These are phyloP conservation scores for Plasmopara viticola DNA, from an alignment of 352 stramenopile species.

Conservation along the genomic window DNA sequence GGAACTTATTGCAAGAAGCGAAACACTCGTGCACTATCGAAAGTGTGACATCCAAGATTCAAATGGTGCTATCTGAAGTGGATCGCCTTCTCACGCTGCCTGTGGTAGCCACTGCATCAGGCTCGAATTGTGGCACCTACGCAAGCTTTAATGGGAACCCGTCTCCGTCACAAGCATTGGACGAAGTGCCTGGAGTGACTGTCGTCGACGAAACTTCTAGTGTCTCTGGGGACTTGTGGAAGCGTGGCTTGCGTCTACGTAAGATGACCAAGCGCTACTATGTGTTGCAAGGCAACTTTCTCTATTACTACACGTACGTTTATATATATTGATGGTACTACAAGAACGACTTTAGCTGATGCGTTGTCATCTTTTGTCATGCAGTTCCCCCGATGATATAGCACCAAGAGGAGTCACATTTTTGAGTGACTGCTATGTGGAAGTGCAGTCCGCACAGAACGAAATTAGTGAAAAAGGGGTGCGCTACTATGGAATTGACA, in stretches of 20 bases:
- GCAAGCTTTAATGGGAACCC: slow-evolving; percentile 14
- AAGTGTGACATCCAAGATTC: slow-evolving; percentile 38
- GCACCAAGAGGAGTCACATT: slow-evolving; percentile 72
- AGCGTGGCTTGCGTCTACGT: slow-evolving; percentile 67
- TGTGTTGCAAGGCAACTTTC: slow-evolving; percentile 82
- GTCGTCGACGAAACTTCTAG: slow-evolving; percentile 31
- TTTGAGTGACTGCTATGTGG: slow-evolving; percentile 75
- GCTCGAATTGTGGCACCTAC: slow-evolving; percentile 16
- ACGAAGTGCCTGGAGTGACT: slow-evolving; percentile 22
- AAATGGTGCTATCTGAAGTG: slow-evolving; percentile 36
- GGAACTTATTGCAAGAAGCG: slow-evolving; percentile 42
- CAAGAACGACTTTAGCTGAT: not conserved
- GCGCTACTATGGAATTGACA: slow-evolving; percentile 86
- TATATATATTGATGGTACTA: not conserved
- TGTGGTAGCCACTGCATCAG: not conserved
- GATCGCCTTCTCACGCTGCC: slow-evolving; percentile 27
- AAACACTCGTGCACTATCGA: slow-evolving; percentile 38
- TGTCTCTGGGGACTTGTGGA: slow-evolving; percentile 65
- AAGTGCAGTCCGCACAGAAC: slow-evolving; percentile 38
- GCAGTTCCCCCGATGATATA: slow-evolving; percentile 61
- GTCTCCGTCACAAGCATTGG: slow-evolving; percentile 17
- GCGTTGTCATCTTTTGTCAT: slow-evolving; percentile 3
- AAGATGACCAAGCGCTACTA: slow-evolving; percentile 86
- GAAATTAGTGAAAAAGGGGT: slow-evolving; percentile 68
- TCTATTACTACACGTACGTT: slow-evolving; percentile 81